phyloP scores from a whole-genome alignment of 495 filamentous ascomycete genomes.

The Wilcoxina mikolae region DNA sequence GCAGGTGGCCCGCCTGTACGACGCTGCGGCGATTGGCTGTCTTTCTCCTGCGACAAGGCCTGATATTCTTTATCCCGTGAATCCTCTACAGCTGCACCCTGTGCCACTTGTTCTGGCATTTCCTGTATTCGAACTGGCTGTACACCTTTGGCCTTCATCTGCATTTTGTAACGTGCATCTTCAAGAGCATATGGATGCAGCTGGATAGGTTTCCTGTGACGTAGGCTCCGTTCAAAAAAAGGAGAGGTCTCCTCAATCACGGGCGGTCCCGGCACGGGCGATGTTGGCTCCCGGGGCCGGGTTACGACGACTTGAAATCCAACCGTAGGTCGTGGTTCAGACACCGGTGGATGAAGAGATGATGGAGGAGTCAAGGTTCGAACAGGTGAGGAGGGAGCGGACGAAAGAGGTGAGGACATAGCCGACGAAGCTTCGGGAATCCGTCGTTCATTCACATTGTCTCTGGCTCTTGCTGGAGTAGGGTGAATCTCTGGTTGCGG shows the following conservation, averaged over 20 bases:
- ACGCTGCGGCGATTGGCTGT: neutral
- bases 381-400: constrained; percentile 27
- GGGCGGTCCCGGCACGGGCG: neutral
- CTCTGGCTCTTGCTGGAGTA: neutral
- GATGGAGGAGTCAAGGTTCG: neutral
- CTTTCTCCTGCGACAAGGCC: constrained; percentile 17
- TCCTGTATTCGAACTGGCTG: constrained; percentile 36
- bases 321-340: neutral
- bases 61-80: constrained; percentile 34
- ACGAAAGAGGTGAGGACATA: constrained; percentile 35
- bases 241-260: constrained; percentile 9
- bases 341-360: neutral
- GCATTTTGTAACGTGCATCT: constrained; percentile 37
- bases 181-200: constrained; percentile 44
- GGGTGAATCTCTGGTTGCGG: constrained; percentile 19
- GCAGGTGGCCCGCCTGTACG: neutral
- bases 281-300: neutral
- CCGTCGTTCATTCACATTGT: constrained; percentile 11
- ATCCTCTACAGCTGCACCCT: constrained; percentile 15
- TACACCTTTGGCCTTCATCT: constrained; percentile 37
- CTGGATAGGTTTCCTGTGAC: constrained; percentile 46
- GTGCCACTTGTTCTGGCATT: constrained; percentile 11
- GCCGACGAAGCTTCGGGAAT: constrained; percentile 7
- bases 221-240: constrained; percentile 29
- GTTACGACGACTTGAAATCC: neutral